These are phyloP conservation scores for Lasiodiplodia citricola DNA, from an alignment of 2,329 filamentous ascomycete species.

Conservation along the genomic window DNA sequence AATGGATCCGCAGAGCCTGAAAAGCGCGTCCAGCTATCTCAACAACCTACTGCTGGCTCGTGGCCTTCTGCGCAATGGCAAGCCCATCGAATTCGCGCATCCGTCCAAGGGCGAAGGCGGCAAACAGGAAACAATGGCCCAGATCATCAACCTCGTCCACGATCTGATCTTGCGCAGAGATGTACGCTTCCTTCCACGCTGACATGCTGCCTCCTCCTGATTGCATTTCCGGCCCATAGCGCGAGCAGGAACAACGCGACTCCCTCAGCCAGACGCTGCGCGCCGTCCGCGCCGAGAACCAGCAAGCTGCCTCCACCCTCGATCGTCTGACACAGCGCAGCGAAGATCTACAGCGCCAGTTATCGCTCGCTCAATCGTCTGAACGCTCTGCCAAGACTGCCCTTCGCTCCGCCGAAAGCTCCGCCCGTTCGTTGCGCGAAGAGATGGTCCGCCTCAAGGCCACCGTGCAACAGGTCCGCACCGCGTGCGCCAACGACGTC, in stretches of 20 bases:
- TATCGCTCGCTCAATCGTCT: conserved; percentile 69
- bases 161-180: conserved; percentile 90
- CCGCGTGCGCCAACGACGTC: conserved; percentile 87
- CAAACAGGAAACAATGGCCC: conserved; percentile 74
- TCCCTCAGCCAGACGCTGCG: conserved; percentile 79
- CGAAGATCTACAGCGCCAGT: conserved; percentile 61
- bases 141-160: conserved; percentile 91
- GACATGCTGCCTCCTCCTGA: conserved; percentile 1
- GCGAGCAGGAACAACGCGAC: conserved; percentile 88
- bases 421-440: conserved; percentile 78
- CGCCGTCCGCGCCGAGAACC: conserved; percentile 73
- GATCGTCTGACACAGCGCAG: conserved; percentile 61
- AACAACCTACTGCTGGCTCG: conserved; percentile 70
- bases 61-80: conserved; percentile 66
- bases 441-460: conserved; percentile 80
- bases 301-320: conserved; percentile 74
- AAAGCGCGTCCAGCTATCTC: conserved; percentile 67
- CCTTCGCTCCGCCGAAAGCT: conserved; percentile 74
- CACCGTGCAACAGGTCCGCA: conserved; percentile 80
- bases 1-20: conserved; percentile 57
- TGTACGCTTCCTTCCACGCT: conserved; percentile 57
- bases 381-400: conserved; percentile 72
- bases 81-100: conserved; percentile 80
- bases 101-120: conserved; percentile 68
- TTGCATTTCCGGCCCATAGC: conserved; percentile 55